phyloP scores from a whole-genome alignment of 495 filamentous ascomycete species.

The Trichodelitschia bisporula region DNA sequence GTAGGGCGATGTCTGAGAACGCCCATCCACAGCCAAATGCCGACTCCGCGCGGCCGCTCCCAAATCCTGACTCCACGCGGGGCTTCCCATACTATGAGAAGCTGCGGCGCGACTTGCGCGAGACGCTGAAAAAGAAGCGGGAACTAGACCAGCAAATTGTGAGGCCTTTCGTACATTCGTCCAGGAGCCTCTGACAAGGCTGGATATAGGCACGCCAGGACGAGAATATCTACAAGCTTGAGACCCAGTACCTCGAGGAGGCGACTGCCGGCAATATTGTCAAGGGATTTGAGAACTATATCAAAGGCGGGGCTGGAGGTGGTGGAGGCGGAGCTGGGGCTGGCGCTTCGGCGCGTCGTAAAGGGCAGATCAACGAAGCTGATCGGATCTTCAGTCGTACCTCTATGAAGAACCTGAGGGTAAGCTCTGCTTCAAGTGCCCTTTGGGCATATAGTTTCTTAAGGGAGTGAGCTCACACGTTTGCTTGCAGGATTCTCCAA shows the following conservation, averaged over 20 bases:
- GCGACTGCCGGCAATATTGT: constrained; percentile 84
- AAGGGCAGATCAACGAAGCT: constrained; percentile 14
- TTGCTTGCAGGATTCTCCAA: constrained; percentile 7
- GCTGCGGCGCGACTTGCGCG: constrained; percentile 39
- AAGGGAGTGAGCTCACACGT: constrained; percentile 1
- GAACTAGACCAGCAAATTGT: constrained; percentile 43
- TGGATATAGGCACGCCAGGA: constrained; percentile 45
- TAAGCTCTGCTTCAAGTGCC: constrained; percentile 3
- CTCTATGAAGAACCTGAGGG: constrained; percentile 13
- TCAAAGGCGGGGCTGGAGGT: constrained; percentile 40
- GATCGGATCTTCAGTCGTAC: constrained; percentile 20
- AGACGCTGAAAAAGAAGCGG: constrained; percentile 40
- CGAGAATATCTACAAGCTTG: constrained; percentile 62
- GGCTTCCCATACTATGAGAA: constrained; percentile 49
- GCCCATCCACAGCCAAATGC: constrained; percentile 16
- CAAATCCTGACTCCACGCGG: constrained; percentile 9
- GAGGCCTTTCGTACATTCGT: constrained; percentile 3
- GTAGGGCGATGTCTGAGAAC: constrained; percentile 12
- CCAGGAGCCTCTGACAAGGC: background rate
- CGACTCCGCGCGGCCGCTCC: constrained; percentile 2
- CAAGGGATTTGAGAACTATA: constrained; percentile 89
- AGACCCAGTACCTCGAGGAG: constrained; percentile 75
- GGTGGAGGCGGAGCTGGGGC: constrained; percentile 2
- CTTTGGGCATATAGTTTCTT: background rate
- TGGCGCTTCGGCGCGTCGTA: constrained; percentile 11